Evolutionary conservation across 2,329 filamentous ascomycete genomes (phyloP).

Genomic region (Pleomassaria siparia): DNA sequence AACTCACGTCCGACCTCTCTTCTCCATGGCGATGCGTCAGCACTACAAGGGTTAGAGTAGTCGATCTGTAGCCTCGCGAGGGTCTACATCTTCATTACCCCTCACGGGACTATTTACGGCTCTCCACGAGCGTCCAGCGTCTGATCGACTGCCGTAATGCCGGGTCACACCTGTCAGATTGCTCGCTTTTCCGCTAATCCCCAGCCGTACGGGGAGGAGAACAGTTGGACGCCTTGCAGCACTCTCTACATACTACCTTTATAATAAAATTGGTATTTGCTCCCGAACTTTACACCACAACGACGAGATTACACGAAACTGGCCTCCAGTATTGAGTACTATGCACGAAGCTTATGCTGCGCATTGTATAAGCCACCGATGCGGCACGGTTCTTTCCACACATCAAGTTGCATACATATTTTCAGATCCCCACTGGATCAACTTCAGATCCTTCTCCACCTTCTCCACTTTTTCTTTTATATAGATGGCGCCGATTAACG

Average conservation of each 20-base stretch:
- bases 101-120: no score
- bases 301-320: neutral
- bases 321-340: neutral
- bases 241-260: no score
- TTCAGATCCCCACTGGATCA: neutral
- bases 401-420: neutral
- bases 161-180: neutral
- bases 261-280: no score
- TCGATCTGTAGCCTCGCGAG: neutral
- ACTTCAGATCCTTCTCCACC: neutral
- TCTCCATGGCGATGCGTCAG: no score
- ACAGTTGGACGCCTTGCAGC: no score
- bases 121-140: neutral
- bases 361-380: neutral
- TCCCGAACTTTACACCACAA: neutral
- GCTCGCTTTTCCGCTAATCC: neutral
- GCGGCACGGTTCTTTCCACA: neutral
- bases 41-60: neutral
- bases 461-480: no score
- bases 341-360: neutral
- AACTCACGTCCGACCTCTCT: no score
- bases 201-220: no score
- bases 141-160: neutral
- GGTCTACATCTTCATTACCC: no score
- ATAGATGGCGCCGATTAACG: conserved; percentile 32